A percentile compares a stretch with the other conserved stretches of the same genome.
phyloP scores from a whole-genome alignment of 2,329 filamentous ascomycete genomes.

The Fusarium citri region DNA sequence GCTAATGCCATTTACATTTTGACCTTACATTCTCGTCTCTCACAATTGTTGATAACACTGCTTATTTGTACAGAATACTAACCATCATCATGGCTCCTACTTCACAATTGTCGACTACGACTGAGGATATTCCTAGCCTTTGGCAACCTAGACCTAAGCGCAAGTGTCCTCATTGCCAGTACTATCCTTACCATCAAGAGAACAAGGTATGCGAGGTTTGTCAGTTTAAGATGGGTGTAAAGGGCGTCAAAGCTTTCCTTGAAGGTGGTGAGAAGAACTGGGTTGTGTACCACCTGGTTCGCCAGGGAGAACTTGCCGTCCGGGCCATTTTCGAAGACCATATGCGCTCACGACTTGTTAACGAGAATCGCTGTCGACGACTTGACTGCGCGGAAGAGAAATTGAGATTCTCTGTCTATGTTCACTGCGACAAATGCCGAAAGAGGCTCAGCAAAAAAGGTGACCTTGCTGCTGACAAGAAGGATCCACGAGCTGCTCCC shows the following conservation, averaged over 20 bases:
- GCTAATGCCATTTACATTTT: slow-evolving; percentile 27
- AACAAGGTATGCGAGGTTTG: slow-evolving; percentile 24
- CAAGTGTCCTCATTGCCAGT: slow-evolving; percentile 24
- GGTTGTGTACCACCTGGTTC: slow-evolving; percentile 18
- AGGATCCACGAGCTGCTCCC: neutral
- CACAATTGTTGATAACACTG: neutral
- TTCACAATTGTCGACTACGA: neutral
- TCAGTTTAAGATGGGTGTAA: neutral
- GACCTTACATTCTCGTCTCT: neutral
- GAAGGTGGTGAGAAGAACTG: slow-evolving; percentile 5
- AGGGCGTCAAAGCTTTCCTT: neutral
- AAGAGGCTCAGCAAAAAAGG: neutral
- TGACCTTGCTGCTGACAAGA: neutral
- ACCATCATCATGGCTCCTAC: neutral
- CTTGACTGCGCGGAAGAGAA: slow-evolving; percentile 5
- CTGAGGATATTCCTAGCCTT: neutral
- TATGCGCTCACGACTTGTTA: slow-evolving; percentile 12
- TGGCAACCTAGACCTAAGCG: neutral
- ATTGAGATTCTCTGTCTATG: neutral
- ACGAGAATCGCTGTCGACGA: slow-evolving; percentile 15
- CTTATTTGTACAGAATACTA: neutral
- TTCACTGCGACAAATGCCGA: slow-evolving; percentile 22
- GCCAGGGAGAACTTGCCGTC: slow-evolving; percentile 1
- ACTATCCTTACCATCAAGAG: slow-evolving; percentile 1
- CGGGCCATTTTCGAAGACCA: slow-evolving; percentile 1